These are phyloP conservation scores for Mycena albidolilacea DNA, from an alignment of 768 basidiomycete genomes.

Conservation along the genomic window DNA sequence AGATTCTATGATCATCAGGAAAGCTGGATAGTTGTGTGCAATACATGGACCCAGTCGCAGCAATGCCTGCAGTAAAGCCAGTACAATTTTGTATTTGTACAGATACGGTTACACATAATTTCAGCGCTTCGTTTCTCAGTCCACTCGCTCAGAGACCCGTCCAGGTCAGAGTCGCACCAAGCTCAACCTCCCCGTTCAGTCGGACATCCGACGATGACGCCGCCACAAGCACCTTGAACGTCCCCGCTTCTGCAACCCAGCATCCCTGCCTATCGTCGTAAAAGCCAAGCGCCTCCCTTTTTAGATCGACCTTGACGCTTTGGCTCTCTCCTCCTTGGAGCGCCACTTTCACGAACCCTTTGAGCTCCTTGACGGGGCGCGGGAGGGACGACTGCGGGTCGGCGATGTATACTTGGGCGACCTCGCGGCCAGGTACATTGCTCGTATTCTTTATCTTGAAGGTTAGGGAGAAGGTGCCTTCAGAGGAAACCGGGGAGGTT, in stretches of 20 bases:
- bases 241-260: constrained; percentile 67
- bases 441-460: constrained; percentile 65
- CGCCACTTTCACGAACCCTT: constrained; percentile 63
- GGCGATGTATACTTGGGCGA: constrained; percentile 64
- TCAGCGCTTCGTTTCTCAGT: background rate
- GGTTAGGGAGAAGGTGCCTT: constrained; percentile 54
- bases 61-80: too few relatives aligned
- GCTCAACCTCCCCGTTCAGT: constrained; percentile 52
- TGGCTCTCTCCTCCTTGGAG: constrained; percentile 61
- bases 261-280: constrained; percentile 58
- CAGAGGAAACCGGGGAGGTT: constrained; percentile 50
- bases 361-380: constrained; percentile 61
- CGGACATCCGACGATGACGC: constrained; percentile 61
- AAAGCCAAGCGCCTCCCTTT: constrained; percentile 65
- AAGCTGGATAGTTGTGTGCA: too few relatives aligned
- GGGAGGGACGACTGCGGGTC: constrained; percentile 60
- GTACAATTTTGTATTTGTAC: background rate
- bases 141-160: constrained; percentile 51
- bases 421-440: constrained; percentile 59
- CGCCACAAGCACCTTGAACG: constrained; percentile 61
- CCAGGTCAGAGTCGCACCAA: constrained; percentile 57
- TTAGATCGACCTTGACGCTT: constrained; percentile 54
- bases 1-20: too few relatives aligned
- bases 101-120: background rate
- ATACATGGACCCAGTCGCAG: too few relatives aligned